Evolutionary conservation across 805 yeast genomes (phyloP).

Genomic region (Wickerhamiella azymoides): DNA sequence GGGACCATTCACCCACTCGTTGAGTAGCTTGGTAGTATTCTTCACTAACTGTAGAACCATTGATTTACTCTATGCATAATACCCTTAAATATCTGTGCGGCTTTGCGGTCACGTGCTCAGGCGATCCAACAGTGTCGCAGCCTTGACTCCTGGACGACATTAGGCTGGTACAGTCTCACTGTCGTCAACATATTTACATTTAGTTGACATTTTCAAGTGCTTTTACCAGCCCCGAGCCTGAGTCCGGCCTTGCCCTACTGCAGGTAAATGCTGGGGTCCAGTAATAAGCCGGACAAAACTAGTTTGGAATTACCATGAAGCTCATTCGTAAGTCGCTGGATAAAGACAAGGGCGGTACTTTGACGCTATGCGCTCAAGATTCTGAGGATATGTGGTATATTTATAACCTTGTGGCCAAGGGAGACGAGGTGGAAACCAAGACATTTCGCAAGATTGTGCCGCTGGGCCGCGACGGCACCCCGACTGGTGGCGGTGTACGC

Average conservation of each 20-base stretch:
- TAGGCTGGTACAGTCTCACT: too few species aligned
- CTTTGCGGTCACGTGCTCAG: too few species aligned
- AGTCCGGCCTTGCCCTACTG: too few species aligned
- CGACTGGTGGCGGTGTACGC: slow-evolving; percentile 32
- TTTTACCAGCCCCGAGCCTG: too few species aligned
- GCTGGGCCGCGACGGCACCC: slow-evolving; percentile 22
- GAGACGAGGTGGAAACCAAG: slow-evolving; percentile 58
- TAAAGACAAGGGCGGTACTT: slow-evolving; percentile 49
- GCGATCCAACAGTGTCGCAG: too few species aligned
- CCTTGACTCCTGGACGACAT: too few species aligned
- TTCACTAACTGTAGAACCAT: too few species aligned
- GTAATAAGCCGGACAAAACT: neutral
- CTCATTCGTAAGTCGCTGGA: slow-evolving; percentile 36
- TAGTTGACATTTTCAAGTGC: too few species aligned
- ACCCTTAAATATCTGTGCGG: too few species aligned
- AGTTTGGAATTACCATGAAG: slow-evolving; percentile 34
- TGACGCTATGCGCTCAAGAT: slow-evolving; percentile 68
- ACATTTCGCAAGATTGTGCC: slow-evolving; percentile 51
- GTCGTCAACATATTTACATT: neutral
- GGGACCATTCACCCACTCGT: too few species aligned
- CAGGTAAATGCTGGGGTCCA: neutral
- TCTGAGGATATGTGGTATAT: slow-evolving; percentile 83
- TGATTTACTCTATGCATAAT: too few species aligned
- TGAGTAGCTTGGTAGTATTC: too few species aligned
- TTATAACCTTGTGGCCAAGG: slow-evolving; percentile 63